Evolutionary conservation across 2,329 filamentous ascomycete species (phyloP).

Genomic region (Arthroderma uncinatum): DNA sequence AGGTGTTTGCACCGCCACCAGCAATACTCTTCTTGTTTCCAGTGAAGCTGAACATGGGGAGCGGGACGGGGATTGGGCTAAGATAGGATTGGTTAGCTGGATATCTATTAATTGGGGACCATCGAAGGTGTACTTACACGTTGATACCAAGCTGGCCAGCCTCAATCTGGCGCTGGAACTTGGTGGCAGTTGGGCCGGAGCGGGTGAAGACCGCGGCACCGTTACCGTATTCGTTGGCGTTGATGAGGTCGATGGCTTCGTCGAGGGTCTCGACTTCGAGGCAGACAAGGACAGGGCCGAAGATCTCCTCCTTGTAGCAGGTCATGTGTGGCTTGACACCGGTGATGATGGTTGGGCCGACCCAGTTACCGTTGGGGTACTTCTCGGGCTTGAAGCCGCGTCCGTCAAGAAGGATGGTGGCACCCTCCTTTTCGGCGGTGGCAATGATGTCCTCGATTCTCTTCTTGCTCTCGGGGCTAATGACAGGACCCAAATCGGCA

Average conservation of each 20-base stretch:
- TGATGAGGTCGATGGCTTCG: conserved; percentile 53
- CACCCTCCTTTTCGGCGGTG: conserved; percentile 52
- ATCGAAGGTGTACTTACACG: conserved; percentile 28
- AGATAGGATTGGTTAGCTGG: not conserved
- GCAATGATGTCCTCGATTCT: conserved; percentile 51
- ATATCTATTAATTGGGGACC: not conserved
- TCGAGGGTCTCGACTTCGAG: conserved; percentile 49
- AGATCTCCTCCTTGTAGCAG: conserved; percentile 57
- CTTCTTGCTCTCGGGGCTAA: conserved; percentile 52
- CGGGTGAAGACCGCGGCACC: conserved; percentile 56
- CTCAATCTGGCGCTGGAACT: conserved; percentile 55
- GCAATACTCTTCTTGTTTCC: conserved; percentile 82
- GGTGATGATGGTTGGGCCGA: conserved; percentile 54
- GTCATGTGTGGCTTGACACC: conserved; percentile 55
- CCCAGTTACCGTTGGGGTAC: conserved; percentile 56
- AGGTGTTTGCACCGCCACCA: conserved; percentile 82
- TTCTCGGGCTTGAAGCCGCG: conserved; percentile 50
- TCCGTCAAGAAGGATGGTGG: conserved; percentile 53
- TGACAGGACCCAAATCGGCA: conserved; percentile 52
- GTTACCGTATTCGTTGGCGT: conserved; percentile 57
- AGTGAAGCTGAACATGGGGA: conserved; percentile 55
- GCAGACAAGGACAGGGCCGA: conserved; percentile 55
- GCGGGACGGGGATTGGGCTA: conserved; percentile 48
- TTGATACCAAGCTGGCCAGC: conserved; percentile 58
- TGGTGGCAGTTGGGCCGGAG: conserved; percentile 48